Evolutionary conservation across 768 basidiomycete genomes (phyloP).

Genomic region (Calocybe indica): DNA sequence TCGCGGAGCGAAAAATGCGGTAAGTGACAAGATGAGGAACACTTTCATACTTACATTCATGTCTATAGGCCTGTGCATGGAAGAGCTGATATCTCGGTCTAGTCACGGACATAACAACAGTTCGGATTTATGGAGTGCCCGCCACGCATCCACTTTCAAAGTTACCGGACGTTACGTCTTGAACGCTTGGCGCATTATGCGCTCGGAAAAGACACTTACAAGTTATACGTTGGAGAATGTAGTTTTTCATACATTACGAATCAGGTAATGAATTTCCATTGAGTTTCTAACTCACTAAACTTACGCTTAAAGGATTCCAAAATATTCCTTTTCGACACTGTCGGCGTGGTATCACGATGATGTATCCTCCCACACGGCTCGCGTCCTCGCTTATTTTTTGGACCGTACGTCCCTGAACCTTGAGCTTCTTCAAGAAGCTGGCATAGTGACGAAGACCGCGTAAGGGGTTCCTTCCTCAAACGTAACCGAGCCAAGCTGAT

Average conservation of each 20-base stretch:
- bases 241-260: constrained; percentile 71
- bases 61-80: constrained; percentile 61
- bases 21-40: constrained; percentile 18
- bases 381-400: constrained; percentile 57
- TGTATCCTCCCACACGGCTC: constrained; percentile 46
- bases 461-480: constrained; percentile 28
- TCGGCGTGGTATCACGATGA: constrained; percentile 64
- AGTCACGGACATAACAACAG: constrained; percentile 34
- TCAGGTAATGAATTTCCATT: constrained; percentile 41
- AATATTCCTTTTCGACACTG: constrained; percentile 56
- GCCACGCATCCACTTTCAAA: constrained; percentile 76
- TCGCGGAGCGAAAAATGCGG: constrained; percentile 61
- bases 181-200: constrained; percentile 91
- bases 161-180: constrained; percentile 87
- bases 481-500: neutral
- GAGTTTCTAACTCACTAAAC: constrained; percentile 2
- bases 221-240: constrained; percentile 90
- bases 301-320: constrained; percentile 55
- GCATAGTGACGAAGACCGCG: constrained; percentile 88
- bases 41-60: neutral
- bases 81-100: constrained; percentile 73
- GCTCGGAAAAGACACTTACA: constrained; percentile 70
- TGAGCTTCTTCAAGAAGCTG: constrained; percentile 75
- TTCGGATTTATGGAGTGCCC: constrained; percentile 64
- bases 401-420: constrained; percentile 64